Evolutionary conservation across 352 stramenopile genomes (phyloP), one percentile per base, ranked within the genome.

Genomic region (Phytophthora colocasiae): DNA sequence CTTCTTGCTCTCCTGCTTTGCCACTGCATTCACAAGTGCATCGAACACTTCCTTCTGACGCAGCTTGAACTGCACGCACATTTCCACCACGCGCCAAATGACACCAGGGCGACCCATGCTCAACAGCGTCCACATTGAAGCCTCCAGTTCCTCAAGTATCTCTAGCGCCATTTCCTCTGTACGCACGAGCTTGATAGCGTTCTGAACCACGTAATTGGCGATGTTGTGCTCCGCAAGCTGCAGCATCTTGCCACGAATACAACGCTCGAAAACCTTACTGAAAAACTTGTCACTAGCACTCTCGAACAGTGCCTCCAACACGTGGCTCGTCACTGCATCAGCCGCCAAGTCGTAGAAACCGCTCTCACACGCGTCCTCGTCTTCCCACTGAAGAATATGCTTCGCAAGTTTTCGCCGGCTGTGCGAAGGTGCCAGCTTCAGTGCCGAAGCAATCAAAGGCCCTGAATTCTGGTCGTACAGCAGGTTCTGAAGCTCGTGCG

Each of bases 141-240:
- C 47, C 48, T 84, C 66, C 40, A 95, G 61, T 62, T 95, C 87
- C 11, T 73, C 55, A 9, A 92, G 57, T 31, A 93, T 80, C 26
- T 87, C 66, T 9, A 58, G 15, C 4, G 87, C 87, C 12, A 92
- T 45, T 1, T 74, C 73, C 9, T 72, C 36, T 2, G 68, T 78
- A 49, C 66, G 55, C 19, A 90, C 75, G n/a, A 77, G 76, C 53
- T 86, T 71, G 29, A 95, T 81, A 9, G 69, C 81, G 44, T 92
- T 71, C 63, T 95, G 87, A 6, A 95, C 78, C n/a, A 95, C 87
- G 50, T 92, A 95, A 63, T 95, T 95, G 12, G 84, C 78, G 53
- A 95, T 90, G 41, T 71, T 75, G 62, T 95, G 84, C 66, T 93
- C 65, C 6, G 71, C 74, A 32, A 93, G 88, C 56, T 91, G 80